phyloP scores from a whole-genome alignment of 192 early-diverging fungal genomes.

The Physocladia obscura region DNA sequence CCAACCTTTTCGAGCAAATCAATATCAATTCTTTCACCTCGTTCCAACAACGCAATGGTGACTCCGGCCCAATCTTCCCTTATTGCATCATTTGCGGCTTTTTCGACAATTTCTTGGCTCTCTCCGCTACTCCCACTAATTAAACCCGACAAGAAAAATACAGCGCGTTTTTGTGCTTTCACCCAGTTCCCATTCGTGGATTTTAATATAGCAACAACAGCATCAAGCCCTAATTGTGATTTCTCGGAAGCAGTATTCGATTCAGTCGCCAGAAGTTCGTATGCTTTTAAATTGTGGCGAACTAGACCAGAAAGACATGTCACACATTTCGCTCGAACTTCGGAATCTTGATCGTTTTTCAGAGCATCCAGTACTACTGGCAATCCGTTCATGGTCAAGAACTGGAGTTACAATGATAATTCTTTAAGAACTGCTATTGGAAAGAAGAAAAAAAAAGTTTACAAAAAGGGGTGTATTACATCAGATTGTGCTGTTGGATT shows the following conservation, averaged over 20 bases:
- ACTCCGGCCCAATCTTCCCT: slow-evolving; percentile 26
- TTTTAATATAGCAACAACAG: neutral
- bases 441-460: neutral
- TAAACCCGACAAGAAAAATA: slow-evolving; percentile 42
- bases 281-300: slow-evolving; percentile 35
- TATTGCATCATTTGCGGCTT: slow-evolving; percentile 23
- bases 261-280: slow-evolving; percentile 23
- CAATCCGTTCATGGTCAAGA: slow-evolving; percentile 38
- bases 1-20: slow-evolving; percentile 39
- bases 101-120: slow-evolving; percentile 20
- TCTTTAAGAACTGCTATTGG: neutral
- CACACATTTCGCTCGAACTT: slow-evolving; percentile 39
- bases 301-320: slow-evolving; percentile 46
- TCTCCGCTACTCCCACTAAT: slow-evolving; percentile 33
- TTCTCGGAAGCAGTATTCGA: slow-evolving; percentile 19
- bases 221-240: slow-evolving; percentile 1
- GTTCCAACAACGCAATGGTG: slow-evolving; percentile 24
- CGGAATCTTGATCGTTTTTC: slow-evolving; percentile 22
- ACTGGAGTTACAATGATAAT: slow-evolving; percentile 22
- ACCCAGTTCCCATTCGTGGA: neutral
- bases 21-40: slow-evolving; percentile 9
- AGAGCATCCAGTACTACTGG: slow-evolving; percentile 28
- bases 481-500: slow-evolving; percentile 81
- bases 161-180: slow-evolving; percentile 18
- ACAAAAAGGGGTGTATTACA: slow-evolving; percentile 30